Conservation (phyloP, 2,329 filamentous ascomycete species). For the Thelonectria discophora region DNA sequence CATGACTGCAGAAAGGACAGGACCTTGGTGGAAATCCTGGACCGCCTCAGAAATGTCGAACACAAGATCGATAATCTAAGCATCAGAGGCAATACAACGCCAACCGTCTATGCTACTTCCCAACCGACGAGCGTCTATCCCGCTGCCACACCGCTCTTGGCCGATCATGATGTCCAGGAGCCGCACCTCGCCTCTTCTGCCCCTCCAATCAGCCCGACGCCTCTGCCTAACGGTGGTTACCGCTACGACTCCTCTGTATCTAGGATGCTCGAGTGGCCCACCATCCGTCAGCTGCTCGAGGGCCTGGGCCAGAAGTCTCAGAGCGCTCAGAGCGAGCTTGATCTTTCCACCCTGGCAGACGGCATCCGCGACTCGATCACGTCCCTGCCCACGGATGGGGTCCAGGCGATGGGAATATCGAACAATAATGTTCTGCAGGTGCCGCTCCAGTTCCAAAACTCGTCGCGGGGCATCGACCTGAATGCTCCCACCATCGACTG, state of each 20-base stretch:
- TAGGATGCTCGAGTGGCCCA: conserved; percentile 40
- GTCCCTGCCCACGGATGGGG: conserved; percentile 35
- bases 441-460: conserved; percentile 32
- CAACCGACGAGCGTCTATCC: conserved; percentile 35
- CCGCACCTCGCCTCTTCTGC: conserved; percentile 31
- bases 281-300: conserved; percentile 40
- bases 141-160: conserved; percentile 33
- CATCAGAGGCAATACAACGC: conserved; percentile 34
- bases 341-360: conserved; percentile 29
- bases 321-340: conserved; percentile 28
- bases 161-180: conserved; percentile 38
- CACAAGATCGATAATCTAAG: conserved; percentile 61
- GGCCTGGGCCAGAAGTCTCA: conserved; percentile 37
- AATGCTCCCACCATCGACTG: conserved; percentile 49
- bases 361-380: conserved; percentile 37
- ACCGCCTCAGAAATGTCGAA: conserved; percentile 63
- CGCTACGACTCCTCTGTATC: conserved; percentile 42
- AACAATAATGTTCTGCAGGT: conserved; percentile 33
- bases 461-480: conserved; percentile 26
- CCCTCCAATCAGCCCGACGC: conserved; percentile 33
- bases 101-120: conserved; percentile 31
- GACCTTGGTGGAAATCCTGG: conserved; percentile 68
- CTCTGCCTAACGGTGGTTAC: conserved; percentile 36
- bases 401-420: conserved; percentile 33
- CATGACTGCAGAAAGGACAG: conserved; percentile 64